phyloP scores from a whole-genome alignment of 148 eudicot genomes.

The Amaranthus palmeri region DNA sequence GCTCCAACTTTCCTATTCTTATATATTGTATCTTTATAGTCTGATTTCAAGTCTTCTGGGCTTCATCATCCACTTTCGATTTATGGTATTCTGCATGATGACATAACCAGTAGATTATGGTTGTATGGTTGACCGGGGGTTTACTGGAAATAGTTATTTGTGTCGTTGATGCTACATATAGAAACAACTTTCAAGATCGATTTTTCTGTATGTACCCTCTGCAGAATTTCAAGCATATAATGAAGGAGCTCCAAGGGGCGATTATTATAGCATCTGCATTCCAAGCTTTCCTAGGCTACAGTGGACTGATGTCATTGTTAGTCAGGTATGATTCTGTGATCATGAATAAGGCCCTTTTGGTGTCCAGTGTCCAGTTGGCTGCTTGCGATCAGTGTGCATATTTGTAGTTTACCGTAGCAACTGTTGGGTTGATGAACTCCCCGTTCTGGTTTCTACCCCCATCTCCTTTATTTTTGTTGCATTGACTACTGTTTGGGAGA shows the following conservation, averaged over 20 bases:
- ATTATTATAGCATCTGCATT: slow-evolving; percentile 82
- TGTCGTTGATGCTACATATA: neutral
- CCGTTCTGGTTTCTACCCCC: too few species aligned
- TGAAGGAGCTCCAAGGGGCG: slow-evolving; percentile 97
- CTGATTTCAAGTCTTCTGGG: neutral
- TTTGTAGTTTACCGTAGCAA: too few species aligned
- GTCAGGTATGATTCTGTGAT: slow-evolving; percentile 47
- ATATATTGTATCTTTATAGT: neutral
- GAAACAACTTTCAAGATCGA: neutral
- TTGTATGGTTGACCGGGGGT: neutral
- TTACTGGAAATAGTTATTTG: neutral
- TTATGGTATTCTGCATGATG: neutral
- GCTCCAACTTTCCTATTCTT: neutral
- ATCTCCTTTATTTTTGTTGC: too few species aligned
- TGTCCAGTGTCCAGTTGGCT: too few species aligned
- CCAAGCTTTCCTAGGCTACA: slow-evolving; percentile 82
- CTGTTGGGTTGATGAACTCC: too few species aligned
- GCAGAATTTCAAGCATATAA: slow-evolving; percentile 92
- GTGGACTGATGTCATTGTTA: slow-evolving; percentile 78
- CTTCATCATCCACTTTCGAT: neutral
- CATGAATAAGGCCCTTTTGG: too few species aligned
- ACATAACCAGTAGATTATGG: neutral
- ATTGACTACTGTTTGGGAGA: too few species aligned
- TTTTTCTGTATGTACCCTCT: slow-evolving; percentile 9
- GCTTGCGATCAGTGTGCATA: too few species aligned